Conservation (phyloP, 1,139 yeast species). For the Debaryomyces psychrophilus region DNA sequence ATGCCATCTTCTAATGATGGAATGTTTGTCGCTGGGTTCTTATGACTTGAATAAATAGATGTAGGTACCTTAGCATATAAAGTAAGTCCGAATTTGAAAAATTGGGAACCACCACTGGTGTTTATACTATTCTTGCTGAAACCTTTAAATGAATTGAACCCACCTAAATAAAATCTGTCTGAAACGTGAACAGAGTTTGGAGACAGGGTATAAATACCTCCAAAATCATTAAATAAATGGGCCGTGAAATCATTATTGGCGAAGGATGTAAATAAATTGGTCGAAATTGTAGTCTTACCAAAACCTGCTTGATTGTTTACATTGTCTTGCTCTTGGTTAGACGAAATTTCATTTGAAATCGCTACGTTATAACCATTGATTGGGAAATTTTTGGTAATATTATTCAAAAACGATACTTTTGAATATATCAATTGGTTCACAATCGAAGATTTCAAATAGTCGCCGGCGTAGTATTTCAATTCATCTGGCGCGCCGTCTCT, state of each 20-base stretch:
- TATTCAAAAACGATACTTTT: slow-evolving; percentile 28
- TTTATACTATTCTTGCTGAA: slow-evolving; percentile 43
- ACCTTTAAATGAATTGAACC: slow-evolving; percentile 42
- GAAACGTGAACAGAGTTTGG: slow-evolving; percentile 36
- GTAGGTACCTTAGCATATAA: slow-evolving; percentile 42
- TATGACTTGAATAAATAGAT: slow-evolving; percentile 28
- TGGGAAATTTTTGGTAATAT: slow-evolving; percentile 35
- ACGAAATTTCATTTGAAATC: slow-evolving; percentile 34
- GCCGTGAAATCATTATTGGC: slow-evolving; percentile 42
- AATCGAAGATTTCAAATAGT: slow-evolving; percentile 40
- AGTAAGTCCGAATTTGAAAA: slow-evolving; percentile 37
- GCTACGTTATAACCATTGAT: slow-evolving; percentile 28
- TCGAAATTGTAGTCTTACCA: slow-evolving; percentile 30
- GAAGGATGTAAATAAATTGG: slow-evolving; percentile 41
- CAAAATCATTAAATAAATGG: slow-evolving; percentile 37
- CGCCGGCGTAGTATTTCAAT: slow-evolving; percentile 36
- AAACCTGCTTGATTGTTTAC: slow-evolving; percentile 26
- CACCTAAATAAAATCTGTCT: slow-evolving; percentile 57
- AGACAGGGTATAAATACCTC: slow-evolving; percentile 35
- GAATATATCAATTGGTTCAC: slow-evolving; percentile 30
- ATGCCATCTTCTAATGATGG: slow-evolving; percentile 18
- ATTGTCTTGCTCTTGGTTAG: slow-evolving; percentile 35
- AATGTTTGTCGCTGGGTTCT: slow-evolving; percentile 16
- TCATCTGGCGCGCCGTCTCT: slow-evolving; percentile 44
- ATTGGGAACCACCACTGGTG: slow-evolving; percentile 46